These are phyloP conservation scores for Blumeriella jaapii DNA, from an alignment of 2,329 filamentous ascomycete species.

Conservation along the genomic window DNA sequence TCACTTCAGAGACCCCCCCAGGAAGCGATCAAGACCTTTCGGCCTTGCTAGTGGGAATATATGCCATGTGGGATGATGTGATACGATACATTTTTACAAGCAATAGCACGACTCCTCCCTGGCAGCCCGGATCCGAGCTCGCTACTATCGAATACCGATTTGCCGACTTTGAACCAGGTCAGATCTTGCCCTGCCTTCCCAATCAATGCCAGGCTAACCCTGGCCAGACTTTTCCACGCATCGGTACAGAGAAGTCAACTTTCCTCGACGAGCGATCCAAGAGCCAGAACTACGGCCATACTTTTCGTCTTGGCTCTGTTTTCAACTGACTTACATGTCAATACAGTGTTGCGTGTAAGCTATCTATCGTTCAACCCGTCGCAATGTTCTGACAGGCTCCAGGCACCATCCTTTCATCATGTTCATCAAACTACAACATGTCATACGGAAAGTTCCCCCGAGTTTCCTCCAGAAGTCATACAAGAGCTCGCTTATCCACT, in stretches of 20 bases:
- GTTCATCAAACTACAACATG: constrained; percentile 16
- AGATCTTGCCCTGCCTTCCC: too few species aligned
- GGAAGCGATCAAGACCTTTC: constrained; percentile 9
- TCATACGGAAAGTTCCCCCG: constrained; percentile 15
- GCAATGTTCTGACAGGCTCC: neutral
- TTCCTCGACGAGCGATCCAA: constrained; percentile 13
- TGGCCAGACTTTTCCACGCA: constrained; percentile 14
- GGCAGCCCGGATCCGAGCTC: constrained; percentile 13
- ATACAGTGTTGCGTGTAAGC: constrained; percentile 15
- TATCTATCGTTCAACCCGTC: too few species aligned
- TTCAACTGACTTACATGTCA: constrained; percentile 16
- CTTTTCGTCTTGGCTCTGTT: constrained; percentile 15
- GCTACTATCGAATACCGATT: constrained; percentile 15
- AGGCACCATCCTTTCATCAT: constrained; percentile 17
- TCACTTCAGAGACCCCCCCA: neutral
- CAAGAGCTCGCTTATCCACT: constrained; percentile 16
- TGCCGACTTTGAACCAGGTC: constrained; percentile 15
- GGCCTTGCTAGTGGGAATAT: constrained; percentile 10
- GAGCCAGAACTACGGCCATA: constrained; percentile 12
- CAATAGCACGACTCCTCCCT: constrained; percentile 13
- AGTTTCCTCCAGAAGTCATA: constrained; percentile 17
- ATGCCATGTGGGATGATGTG: constrained; percentile 14
- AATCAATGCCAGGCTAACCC: neutral
- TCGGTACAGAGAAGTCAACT: constrained; percentile 13
- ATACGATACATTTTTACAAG: constrained; percentile 11